These are phyloP conservation scores for Debaryomyces hansenii DNA, from an alignment of 805 yeast genomes.

Conservation along the genomic window DNA sequence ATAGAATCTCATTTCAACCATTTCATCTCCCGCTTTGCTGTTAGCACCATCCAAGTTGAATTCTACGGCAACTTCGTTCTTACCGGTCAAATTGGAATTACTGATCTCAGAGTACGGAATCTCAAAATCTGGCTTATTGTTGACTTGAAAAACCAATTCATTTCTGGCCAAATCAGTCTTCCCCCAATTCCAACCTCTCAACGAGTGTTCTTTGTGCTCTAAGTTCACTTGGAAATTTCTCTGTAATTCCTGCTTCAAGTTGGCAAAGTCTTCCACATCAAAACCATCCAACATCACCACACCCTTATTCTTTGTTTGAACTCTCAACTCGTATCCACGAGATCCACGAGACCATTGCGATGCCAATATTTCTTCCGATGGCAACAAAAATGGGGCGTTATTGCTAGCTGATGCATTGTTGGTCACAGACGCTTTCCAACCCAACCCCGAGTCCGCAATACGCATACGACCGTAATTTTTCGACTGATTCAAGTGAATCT, in stretches of 20 bases:
- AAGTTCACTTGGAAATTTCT: slow-evolving; percentile 69
- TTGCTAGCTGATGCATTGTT: slow-evolving; percentile 38
- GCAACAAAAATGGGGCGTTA: slow-evolving; percentile 78
- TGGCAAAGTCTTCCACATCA: slow-evolving; percentile 76
- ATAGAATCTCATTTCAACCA: slow-evolving; percentile 91
- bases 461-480: slow-evolving; percentile 85
- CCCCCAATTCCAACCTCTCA: slow-evolving; percentile 99
- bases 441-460: slow-evolving; percentile 94
- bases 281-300: slow-evolving; percentile 91
- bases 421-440: slow-evolving; percentile 80
- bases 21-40: slow-evolving; percentile 85
- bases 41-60: slow-evolving; percentile 60
- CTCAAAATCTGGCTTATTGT: slow-evolving; percentile 89
- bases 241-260: slow-evolving; percentile 80
- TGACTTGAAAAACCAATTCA: slow-evolving; percentile 82
- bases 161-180: slow-evolving; percentile 87
- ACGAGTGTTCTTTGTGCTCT: slow-evolving; percentile 85
- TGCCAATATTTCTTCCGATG: slow-evolving; percentile 79
- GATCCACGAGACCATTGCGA: slow-evolving; percentile 93
- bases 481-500: slow-evolving; percentile 86
- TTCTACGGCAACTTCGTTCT: slow-evolving; percentile 91
- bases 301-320: slow-evolving; percentile 86
- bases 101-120: slow-evolving; percentile 77
- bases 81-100: slow-evolving; percentile 87
- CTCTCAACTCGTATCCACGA: slow-evolving; percentile 84